These are phyloP conservation scores for Desmodesmus armatus DNA, from an alignment of 139 green algal species.

Conservation along the genomic window DNA sequence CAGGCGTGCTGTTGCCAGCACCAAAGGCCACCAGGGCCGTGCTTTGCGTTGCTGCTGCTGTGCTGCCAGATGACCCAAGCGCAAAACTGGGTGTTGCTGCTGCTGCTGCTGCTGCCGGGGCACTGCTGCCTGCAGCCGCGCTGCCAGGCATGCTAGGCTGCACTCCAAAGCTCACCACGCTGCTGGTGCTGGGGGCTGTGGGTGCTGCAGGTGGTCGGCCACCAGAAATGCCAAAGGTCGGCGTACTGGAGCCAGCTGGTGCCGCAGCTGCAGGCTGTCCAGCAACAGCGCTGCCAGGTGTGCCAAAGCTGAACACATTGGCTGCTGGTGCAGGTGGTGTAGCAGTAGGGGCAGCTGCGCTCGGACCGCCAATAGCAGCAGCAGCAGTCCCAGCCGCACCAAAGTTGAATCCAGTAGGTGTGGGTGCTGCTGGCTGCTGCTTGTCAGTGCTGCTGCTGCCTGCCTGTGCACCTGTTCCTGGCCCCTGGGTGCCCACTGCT, in stretches of 20 bases:
- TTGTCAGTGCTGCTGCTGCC: not conserved
- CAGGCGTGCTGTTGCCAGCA: not conserved
- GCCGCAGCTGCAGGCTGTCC: not conserved
- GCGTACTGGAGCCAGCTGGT: too few relatives aligned
- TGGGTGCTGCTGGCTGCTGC: not conserved
- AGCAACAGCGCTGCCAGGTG: not conserved
- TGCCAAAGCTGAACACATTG: not conserved
- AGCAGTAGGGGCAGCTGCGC: not conserved
- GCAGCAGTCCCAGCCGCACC: not conserved
- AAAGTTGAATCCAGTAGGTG: too few relatives aligned
- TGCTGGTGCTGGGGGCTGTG: not conserved
- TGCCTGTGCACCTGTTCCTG: too few relatives aligned
- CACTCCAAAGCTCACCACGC: too few relatives aligned
- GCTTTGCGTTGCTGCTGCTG: not conserved
- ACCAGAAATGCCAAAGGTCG: not conserved
- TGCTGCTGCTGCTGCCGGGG: not conserved
- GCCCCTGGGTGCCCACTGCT: not conserved
- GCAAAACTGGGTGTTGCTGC: not conserved
- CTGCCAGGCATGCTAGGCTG: too few relatives aligned
- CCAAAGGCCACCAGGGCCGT: not conserved
- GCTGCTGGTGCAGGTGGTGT: not conserved
- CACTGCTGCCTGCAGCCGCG: not conserved
- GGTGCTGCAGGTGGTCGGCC: not conserved
- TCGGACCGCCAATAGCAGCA: not conserved
- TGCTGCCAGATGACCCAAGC: not conserved